Base-by-base conservation (phyloP, 257 asterid species). In the Leptodermis oblonga region DNA sequence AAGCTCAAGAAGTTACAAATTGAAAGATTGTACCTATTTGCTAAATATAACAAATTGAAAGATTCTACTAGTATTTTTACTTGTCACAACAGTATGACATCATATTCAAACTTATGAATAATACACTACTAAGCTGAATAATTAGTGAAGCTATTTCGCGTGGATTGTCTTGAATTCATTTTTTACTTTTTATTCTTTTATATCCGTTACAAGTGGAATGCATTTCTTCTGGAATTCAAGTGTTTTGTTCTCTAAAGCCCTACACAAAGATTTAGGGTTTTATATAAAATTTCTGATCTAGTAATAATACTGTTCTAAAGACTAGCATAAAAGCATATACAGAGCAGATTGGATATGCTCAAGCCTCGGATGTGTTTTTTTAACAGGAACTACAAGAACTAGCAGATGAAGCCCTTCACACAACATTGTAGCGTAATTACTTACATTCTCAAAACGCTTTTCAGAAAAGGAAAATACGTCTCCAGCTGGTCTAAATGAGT, bases 401-500 rank as follows among this genome's bases (percentile, higher is more conserved):
- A 31, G 48, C 26, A 10, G 48, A 67, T 31, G 12, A 25, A 31
- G 18, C 58, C 51, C 58, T 4, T 51, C 53, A 4, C 18, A 66
- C 8, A 63, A 70, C 55, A 42, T 22, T 70, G 60, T 30, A 66
- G n/a, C 36, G 25, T 28, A 18, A 23, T 43, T 36, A 77, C 97
- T 87, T 86, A 94, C 99, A 78, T 48, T 11, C 34, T 80, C 67
- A 94, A 78, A 80, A 94, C 52, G 72, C 85, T 82, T 72, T 71
- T 79, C 86, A 94, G 82, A 82, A 86, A 94, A 25, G 99, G 97
- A 66, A 94, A 77, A 95, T 82, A 82, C 72, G 8, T 52, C 83
- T 94, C 95, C 88, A 94, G 74, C 85, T 89, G 97, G 15, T 85
- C 91, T 84, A 94, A 79, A 87, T 94, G 83, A 66, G 99, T 82